A percentile compares a stretch with the other conserved stretches of the same genome.
These are phyloP conservation scores for Quercus lobata DNA, from an alignment of 331 rosid genomes.

Conservation along the genomic window DNA sequence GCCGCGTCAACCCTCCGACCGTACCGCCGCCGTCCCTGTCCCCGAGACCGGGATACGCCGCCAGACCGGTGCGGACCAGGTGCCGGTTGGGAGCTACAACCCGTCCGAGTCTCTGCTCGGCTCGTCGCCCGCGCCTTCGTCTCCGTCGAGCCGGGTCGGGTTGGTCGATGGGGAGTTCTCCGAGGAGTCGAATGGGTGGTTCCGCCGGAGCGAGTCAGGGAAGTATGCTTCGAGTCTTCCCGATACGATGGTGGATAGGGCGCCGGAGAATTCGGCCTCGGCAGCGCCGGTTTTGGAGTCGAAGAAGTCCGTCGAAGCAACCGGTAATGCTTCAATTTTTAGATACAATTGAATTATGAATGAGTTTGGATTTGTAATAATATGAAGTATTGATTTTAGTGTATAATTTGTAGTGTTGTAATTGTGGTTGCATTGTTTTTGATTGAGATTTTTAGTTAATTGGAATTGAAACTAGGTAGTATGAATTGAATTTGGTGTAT, in stretches of 20 bases:
- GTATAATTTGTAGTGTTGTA: neutral
- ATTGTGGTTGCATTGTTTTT: neutral
- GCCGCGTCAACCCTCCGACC: slow-evolving; percentile 62
- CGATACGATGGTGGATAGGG: slow-evolving; percentile 4
- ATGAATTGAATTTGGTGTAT: neutral
- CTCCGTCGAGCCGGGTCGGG: slow-evolving; percentile 35
- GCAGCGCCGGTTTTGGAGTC: neutral
- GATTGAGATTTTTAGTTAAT: neutral
- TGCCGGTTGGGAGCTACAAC: slow-evolving; percentile 58
- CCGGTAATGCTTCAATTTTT: slow-evolving; percentile 12
- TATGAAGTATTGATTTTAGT: neutral
- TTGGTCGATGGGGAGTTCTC: slow-evolving; percentile 36
- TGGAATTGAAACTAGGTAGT: neutral
- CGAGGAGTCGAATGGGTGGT: slow-evolving; percentile 26
- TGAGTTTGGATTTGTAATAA: neutral
- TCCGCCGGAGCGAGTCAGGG: slow-evolving; percentile 22
- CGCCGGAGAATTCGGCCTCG: neutral
- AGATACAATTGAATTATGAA: neutral
- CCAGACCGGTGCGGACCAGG: slow-evolving; percentile 26
- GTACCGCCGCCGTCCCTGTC: slow-evolving; percentile 67
- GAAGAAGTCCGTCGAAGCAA: slow-evolving; percentile 14
- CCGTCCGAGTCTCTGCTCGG: slow-evolving; percentile 46
- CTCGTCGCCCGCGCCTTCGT: slow-evolving; percentile 25
- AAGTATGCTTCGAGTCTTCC: slow-evolving; percentile 29
- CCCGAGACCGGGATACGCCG: slow-evolving; percentile 49